Evolutionary conservation across 1,284 basidiomycete species (phyloP).

Genomic region (Trichosporon ovoides): DNA sequence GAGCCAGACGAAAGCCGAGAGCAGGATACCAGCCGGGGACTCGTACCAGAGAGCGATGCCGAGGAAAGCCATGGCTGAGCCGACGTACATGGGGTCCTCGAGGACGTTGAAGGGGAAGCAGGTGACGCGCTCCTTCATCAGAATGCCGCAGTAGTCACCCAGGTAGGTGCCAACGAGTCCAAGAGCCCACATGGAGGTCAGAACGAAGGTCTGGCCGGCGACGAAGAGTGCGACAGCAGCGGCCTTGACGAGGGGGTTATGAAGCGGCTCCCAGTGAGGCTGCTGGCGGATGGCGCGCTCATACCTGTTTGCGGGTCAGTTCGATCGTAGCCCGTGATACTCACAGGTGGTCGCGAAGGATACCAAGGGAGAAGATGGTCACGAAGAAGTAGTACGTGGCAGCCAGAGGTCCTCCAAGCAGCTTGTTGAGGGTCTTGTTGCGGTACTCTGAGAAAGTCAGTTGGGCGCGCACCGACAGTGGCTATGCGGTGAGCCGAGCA

Average conservation of each 20-base stretch:
- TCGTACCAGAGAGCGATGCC: slow-evolving; percentile 82
- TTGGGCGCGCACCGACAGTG: too few species aligned
- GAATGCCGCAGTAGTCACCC: slow-evolving; percentile 96
- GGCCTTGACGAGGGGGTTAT: slow-evolving; percentile 57
- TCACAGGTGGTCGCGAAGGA: slow-evolving; percentile 78
- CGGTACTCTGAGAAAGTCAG: slow-evolving; percentile 62
- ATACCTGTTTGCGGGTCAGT: slow-evolving; percentile 30
- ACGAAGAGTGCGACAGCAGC: slow-evolving; percentile 64
- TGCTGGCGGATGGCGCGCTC: slow-evolving; percentile 34
- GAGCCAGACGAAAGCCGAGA: slow-evolving; percentile 71
- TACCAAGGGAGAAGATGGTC: slow-evolving; percentile 80
- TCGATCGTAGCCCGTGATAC: slow-evolving; percentile 40
- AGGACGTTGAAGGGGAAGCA: slow-evolving; percentile 95
- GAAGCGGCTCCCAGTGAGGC: slow-evolving; percentile 48
- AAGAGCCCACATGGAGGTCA: slow-evolving; percentile 84
- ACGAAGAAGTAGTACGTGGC: slow-evolving; percentile 89
- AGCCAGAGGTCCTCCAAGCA: slow-evolving; percentile 65
- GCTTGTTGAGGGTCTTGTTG: slow-evolving; percentile 76
- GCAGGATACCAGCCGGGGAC: slow-evolving; percentile 68
- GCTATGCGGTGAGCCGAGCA: too few species aligned
- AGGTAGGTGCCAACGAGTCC: slow-evolving; percentile 86
- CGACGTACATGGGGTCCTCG: slow-evolving; percentile 92
- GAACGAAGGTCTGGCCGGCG: slow-evolving; percentile 71
- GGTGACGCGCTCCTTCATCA: slow-evolving; percentile 72
- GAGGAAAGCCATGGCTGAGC: slow-evolving; percentile 78